Base-by-base conservation (phyloP, 148 eudicot genomes). In the Chenopodium formosanum region DNA sequence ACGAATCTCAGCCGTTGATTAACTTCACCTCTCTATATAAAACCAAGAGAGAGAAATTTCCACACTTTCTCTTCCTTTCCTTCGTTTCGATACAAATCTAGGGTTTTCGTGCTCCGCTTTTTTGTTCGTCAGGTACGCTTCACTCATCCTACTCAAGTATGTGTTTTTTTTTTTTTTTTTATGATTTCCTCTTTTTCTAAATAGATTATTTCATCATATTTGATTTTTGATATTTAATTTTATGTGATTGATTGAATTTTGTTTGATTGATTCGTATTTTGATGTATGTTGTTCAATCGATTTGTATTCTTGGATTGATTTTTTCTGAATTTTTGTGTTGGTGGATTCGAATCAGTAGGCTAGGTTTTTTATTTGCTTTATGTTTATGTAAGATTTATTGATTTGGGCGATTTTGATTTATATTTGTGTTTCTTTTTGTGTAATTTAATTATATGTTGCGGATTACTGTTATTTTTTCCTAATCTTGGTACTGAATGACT, bases 101-200 rank as follows among this genome's bases (percentile, higher is more conserved):
- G 88, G 88, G 86, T 86, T 83, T 83, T 78, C 73, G 31, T 44
- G 32, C 32, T 48, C 22, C 25, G 7, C 8, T 48, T 11, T 4
- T 73, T 10, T 23, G 11, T 74, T 47, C 77, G 11, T 70, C 80
- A 82, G 84, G 84, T 82, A 79, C 84, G 76, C 56, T 69, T 68
- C 67, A 31, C 52, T 52, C 56, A 32, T n/a, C 56, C 7, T 16
- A 32, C 34, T 63, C 80, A 9, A 29, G 32, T 48, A 27, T 44
- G 22, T 23, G 14, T 56, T 23, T 56, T 23, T 56, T 25, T 8
- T 23, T 12, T 56, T 23, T 56, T 23, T 56, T 25, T 8, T 11
- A n/a, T 32, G 2, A 50, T 68, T 79, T 63, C 10, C 17, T 70
- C 17, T 58, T 3, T 40, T 16, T 0, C 22, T 53, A n/a, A 62